Conservation (phyloP, 31 red algal genomes). For the Porphyra umbilicalis region DNA sequence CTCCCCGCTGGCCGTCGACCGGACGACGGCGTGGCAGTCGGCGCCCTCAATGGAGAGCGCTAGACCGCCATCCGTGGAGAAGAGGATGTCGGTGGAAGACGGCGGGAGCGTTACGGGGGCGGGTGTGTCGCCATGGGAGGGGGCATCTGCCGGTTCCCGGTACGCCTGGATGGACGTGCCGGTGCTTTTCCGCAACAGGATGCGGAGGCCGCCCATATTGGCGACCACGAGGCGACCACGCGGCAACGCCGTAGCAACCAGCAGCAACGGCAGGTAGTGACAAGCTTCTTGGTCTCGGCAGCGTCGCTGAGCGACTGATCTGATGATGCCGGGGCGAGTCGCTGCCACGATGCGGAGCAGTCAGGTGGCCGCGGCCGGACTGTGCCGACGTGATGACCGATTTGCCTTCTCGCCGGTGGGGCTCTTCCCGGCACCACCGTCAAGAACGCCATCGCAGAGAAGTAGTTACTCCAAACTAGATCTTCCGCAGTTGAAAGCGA, state of each 20-base stretch:
- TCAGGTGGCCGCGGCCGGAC: too few species aligned
- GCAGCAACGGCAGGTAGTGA: too few species aligned
- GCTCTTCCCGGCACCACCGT: too few species aligned
- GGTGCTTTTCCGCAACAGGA: conserved; percentile 48
- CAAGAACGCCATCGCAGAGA: too few species aligned
- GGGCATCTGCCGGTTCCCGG: conserved; percentile 1
- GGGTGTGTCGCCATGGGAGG: conserved; percentile 23
- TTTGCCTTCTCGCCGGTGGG: too few species aligned
- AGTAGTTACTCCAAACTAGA: too few species aligned
- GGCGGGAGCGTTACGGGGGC: conserved; percentile 23
- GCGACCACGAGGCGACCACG: not conserved
- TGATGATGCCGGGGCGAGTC: too few species aligned
- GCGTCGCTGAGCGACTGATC: too few species aligned
- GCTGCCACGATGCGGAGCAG: too few species aligned
- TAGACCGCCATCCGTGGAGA: conserved; percentile 37
- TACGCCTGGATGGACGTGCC: conserved; percentile 43
- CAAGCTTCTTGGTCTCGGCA: too few species aligned
- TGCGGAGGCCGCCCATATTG: conserved; percentile 10
- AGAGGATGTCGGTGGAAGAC: conserved; percentile 25
- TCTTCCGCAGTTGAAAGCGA: too few species aligned
- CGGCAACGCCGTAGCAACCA: not conserved
- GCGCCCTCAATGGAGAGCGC: conserved; percentile 52
- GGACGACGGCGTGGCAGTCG: conserved; percentile 31
- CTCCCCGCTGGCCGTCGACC: conserved; percentile 20
- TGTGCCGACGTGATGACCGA: too few species aligned